Percentiles rank a stretch among this genome's conserved stretches.
phyloP scores from a whole-genome alignment of 768 basidiomycete genomes.

The Agaricus blazei region DNA sequence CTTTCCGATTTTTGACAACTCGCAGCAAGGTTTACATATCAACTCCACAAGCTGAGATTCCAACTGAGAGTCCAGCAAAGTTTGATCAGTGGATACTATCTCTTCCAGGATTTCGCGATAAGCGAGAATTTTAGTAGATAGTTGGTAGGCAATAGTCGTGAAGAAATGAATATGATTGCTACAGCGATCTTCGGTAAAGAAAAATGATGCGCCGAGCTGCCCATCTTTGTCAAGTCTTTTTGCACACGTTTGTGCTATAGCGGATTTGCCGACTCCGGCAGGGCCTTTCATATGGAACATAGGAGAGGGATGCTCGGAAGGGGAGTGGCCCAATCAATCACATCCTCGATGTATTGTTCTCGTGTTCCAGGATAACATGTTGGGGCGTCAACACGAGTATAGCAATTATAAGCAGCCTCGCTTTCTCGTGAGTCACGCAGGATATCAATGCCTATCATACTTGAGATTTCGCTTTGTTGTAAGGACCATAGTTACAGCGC shows the following conservation, averaged over 20 bases:
- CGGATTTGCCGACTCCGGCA: slow-evolving; percentile 8
- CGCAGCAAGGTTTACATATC: background rate
- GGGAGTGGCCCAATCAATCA: background rate
- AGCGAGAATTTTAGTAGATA: background rate
- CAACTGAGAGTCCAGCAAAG: background rate
- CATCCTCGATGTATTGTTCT: slow-evolving; percentile 6
- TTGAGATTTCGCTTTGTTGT: no score
- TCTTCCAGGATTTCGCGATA: background rate
- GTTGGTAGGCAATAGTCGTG: slow-evolving; percentile 2
- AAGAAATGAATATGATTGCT: background rate
- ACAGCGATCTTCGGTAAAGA: background rate
- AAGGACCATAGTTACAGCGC: background rate
- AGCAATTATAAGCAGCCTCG: slow-evolving; percentile 9
- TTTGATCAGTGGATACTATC: background rate
- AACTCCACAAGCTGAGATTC: background rate
- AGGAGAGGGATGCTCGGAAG: background rate
- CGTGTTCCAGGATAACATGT: slow-evolving; percentile 10
- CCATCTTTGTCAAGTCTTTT: background rate
- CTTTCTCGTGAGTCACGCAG: background rate
- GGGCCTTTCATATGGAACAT: slow-evolving; percentile 5
- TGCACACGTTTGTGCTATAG: slow-evolving; percentile 5
- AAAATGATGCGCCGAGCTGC: slow-evolving; percentile 7
- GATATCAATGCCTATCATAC: background rate
- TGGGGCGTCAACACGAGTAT: slow-evolving; percentile 5
- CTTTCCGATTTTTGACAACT: background rate